phyloP scores from a whole-genome alignment of 352 stramenopile species.

The Saprolegnia parasitica region DNA sequence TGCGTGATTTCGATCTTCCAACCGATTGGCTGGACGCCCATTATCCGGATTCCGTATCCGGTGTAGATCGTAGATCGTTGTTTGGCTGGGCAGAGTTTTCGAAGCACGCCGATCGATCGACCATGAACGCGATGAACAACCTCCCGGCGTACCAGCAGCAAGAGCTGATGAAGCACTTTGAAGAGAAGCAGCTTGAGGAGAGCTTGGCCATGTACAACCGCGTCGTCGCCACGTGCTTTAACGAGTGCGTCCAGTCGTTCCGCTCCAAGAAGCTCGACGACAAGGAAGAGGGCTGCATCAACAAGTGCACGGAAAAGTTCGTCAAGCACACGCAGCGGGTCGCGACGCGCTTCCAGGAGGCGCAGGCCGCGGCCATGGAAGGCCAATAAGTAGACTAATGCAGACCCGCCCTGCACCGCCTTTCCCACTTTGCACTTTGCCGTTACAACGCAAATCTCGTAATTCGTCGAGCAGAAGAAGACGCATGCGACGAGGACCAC shows the following conservation, averaged over 20 bases:
- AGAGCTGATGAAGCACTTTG: slow-evolving; percentile 58
- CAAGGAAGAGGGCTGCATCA: slow-evolving; percentile 85
- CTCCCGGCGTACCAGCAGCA: slow-evolving; percentile 19
- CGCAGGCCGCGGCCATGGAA: slow-evolving; percentile 17
- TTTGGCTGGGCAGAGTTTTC: neutral
- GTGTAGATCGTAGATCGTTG: neutral
- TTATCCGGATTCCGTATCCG: neutral
- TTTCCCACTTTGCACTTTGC: too few relatives aligned
- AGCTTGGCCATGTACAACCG: slow-evolving; percentile 87
- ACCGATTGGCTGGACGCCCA: neutral
- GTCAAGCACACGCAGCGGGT: slow-evolving; percentile 88
- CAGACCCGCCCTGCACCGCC: too few relatives aligned
- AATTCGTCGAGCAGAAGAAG: too few relatives aligned
- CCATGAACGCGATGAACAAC: slow-evolving; percentile 12
- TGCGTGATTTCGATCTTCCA: neutral
- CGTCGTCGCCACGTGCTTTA: slow-evolving; percentile 87
- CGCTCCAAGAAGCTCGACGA: slow-evolving; percentile 88
- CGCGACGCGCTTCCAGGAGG: slow-evolving; percentile 80
- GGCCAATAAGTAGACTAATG: too few relatives aligned
- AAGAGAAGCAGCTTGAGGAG: slow-evolving; percentile 88
- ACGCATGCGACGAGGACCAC: too few relatives aligned
- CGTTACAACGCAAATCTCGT: too few relatives aligned
- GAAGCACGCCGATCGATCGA: neutral
- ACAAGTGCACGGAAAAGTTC: slow-evolving; percentile 88
- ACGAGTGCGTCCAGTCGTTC: slow-evolving; percentile 86